A percentile compares a stretch with the other conserved stretches of the same genome.
Conservation (phyloP, 805 yeast genomes). For the Alloascoidea hylecoeti region DNA sequence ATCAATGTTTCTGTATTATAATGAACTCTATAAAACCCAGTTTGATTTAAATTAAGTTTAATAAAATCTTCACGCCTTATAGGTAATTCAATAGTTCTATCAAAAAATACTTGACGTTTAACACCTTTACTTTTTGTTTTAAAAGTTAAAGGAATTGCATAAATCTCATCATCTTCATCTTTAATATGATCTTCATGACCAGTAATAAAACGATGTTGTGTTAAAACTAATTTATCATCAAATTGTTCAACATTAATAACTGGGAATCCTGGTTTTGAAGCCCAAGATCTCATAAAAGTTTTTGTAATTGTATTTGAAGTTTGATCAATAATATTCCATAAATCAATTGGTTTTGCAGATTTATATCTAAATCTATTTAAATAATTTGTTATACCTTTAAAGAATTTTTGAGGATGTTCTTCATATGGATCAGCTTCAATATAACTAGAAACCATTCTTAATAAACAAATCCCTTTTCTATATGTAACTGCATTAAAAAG, state of each 20-base stretch:
- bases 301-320: constrained; percentile 49
- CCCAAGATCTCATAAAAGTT: constrained; percentile 56
- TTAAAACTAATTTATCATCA: constrained; percentile 12
- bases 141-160: not conserved
- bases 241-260: constrained; percentile 34
- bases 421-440: constrained; percentile 40
- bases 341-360: constrained; percentile 62
- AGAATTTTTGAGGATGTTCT: constrained; percentile 28
- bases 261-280: constrained; percentile 62
- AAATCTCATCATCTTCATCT: constrained; percentile 12
- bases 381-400: constrained; percentile 61
- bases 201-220: not conserved
- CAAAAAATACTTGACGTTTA: not conserved
- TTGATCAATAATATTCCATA: constrained; percentile 55
- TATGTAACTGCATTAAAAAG: constrained; percentile 75
- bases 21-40: constrained; percentile 47
- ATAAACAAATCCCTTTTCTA: constrained; percentile 66
- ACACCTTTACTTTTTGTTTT: not conserved
- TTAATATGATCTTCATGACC: constrained; percentile 1
- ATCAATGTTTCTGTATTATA: constrained; percentile 35
- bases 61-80: constrained; percentile 22
- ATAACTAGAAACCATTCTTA: constrained; percentile 61
- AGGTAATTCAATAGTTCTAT: not conserved
- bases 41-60: constrained; percentile 47
- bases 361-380: constrained; percentile 46